Evolutionary conservation across 2,329 filamentous ascomycete species (phyloP).

Genomic region (Talaromyces islandicus): DNA sequence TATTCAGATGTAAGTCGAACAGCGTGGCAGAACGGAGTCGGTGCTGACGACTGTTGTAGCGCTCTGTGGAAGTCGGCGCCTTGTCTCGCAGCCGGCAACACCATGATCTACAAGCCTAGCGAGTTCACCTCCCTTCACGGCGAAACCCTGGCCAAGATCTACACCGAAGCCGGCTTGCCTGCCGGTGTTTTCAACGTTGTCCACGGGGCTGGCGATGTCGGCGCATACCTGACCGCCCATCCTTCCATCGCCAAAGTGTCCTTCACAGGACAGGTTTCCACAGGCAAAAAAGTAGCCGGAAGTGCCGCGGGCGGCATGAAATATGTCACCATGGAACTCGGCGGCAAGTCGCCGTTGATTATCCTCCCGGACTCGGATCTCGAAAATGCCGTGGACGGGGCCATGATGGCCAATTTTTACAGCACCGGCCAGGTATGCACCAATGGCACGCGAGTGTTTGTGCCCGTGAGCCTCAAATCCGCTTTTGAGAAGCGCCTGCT

Average conservation of each 20-base stretch:
- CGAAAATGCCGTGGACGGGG: slow-evolving; percentile 75
- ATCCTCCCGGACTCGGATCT: slow-evolving; percentile 74
- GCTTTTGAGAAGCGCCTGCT: slow-evolving; percentile 64
- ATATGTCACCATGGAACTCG: slow-evolving; percentile 87
- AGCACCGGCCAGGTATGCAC: slow-evolving; percentile 89
- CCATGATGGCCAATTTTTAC: slow-evolving; percentile 93
- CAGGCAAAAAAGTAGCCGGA: slow-evolving; percentile 73
- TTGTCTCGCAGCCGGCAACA: slow-evolving; percentile 79
- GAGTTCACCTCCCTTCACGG: slow-evolving; percentile 83
- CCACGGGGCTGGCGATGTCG: slow-evolving; percentile 72
- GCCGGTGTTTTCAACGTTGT: slow-evolving; percentile 82
- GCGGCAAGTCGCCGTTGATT: slow-evolving; percentile 77
- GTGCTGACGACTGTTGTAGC: slow-evolving; percentile 18
- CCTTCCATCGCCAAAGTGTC: slow-evolving; percentile 74
- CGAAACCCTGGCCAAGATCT: slow-evolving; percentile 67
- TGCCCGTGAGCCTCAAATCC: slow-evolving; percentile 60
- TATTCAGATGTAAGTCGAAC: slow-evolving; percentile 62
- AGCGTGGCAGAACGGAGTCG: background rate
- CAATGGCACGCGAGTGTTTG: slow-evolving; percentile 83
- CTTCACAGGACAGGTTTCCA: slow-evolving; percentile 82
- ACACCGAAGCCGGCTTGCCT: slow-evolving; percentile 71
- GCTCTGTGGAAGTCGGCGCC: slow-evolving; percentile 85
- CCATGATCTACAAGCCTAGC: slow-evolving; percentile 86
- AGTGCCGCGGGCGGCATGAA: slow-evolving; percentile 75
- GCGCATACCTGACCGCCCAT: slow-evolving; percentile 68